Conservation (phyloP, 2,329 filamentous ascomycete species). For the Penicillium sumatraense region DNA sequence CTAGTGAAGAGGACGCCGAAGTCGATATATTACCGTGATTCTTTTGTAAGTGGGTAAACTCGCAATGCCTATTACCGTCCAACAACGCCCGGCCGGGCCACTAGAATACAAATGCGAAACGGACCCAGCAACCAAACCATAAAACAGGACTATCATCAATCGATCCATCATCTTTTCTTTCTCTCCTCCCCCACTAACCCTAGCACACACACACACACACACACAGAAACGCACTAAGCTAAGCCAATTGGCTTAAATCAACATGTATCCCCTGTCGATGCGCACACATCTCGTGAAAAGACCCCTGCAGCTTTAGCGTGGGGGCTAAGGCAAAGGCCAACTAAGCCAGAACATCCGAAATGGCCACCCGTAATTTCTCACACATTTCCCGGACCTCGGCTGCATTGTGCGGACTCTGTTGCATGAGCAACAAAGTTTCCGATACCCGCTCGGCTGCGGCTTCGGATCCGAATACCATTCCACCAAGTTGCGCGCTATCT, state of each 20-base stretch:
- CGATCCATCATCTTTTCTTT: too few relatives aligned
- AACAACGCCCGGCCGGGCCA: neutral
- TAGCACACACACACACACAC: too few relatives aligned
- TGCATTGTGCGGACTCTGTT: conserved; percentile 47
- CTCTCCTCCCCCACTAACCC: too few relatives aligned
- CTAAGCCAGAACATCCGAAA: conserved; percentile 47
- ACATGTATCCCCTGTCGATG: too few relatives aligned
- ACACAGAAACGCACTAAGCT: too few relatives aligned
- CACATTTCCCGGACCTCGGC: conserved; percentile 30
- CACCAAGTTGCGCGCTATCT: conserved; percentile 59
- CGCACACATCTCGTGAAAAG: too few relatives aligned
- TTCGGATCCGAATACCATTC: conserved; percentile 63
- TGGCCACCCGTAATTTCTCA: conserved; percentile 46
- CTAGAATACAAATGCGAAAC: neutral
- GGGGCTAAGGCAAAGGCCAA: neutral
- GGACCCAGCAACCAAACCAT: neutral
- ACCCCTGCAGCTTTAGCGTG: neutral
- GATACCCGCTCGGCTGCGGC: conserved; percentile 57
- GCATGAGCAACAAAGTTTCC: conserved; percentile 51
- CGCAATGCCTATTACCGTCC: neutral
- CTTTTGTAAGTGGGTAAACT: neutral
- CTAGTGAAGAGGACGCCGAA: too few relatives aligned
- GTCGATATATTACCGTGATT: neutral
- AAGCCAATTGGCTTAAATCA: too few relatives aligned
- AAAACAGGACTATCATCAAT: neutral